A percentile compares a stretch with the other conserved stretches of the same genome.
Conservation (phyloP, 2,329 filamentous ascomycete species). For the Alternaria viburni region DNA sequence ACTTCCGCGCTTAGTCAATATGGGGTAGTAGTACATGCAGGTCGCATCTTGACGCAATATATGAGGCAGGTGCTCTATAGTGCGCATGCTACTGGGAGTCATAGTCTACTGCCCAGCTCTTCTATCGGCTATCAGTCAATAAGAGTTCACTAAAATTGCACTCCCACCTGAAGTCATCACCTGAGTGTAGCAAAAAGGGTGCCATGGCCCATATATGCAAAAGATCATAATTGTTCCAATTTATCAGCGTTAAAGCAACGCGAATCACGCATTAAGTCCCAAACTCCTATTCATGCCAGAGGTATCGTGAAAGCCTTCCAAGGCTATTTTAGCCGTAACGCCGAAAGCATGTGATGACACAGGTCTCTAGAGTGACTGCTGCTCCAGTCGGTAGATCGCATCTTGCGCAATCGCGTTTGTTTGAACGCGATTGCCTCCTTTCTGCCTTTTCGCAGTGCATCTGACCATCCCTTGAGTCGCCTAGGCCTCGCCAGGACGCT, state of each 20-base stretch:
- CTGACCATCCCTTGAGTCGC: constrained; percentile 3
- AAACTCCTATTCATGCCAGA: constrained; percentile 29
- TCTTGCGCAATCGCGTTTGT: background rate
- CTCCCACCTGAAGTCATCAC: background rate
- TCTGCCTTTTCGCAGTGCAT: background rate
- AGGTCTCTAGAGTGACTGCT: background rate
- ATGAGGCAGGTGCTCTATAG: background rate
- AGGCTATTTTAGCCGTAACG: constrained; percentile 19
- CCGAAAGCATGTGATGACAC: constrained; percentile 9
- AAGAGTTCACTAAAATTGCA: background rate
- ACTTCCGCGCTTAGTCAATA: constrained; percentile 27
- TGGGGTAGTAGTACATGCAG: constrained; percentile 7
- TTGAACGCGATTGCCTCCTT: background rate
- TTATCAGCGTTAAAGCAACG: background rate
- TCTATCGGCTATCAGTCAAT: background rate
- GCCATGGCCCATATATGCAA: background rate
- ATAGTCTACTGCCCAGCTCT: background rate
- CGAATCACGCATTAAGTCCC: background rate
- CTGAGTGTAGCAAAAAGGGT: background rate
- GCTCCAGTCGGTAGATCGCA: background rate
- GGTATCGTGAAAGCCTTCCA: constrained; percentile 20
- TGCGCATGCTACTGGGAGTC: background rate
- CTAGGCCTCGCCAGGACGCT: constrained; percentile 69
- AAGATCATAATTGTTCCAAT: constrained; percentile 3
- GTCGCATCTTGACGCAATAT: background rate